A percentile compares a stretch with the other conserved stretches of the same genome.
phyloP scores from a whole-genome alignment of 2,329 filamentous ascomycete genomes.

The Talaromyces sp. region DNA sequence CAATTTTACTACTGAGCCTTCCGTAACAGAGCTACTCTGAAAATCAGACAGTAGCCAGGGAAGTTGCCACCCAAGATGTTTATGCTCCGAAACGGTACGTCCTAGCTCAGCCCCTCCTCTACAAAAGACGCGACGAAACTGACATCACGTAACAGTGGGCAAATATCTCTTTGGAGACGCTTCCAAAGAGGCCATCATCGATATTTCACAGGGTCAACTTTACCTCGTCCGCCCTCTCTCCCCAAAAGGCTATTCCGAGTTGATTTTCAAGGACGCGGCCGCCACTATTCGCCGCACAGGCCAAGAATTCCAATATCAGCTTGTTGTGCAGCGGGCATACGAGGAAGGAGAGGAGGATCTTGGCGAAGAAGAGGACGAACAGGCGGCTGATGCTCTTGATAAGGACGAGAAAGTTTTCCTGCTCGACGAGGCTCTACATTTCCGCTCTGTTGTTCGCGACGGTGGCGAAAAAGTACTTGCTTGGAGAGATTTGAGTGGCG shows the following conservation, averaged over 20 bases:
- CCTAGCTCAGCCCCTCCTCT: slow-evolving; percentile 17
- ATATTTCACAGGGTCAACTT: slow-evolving; percentile 91
- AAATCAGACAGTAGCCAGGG: slow-evolving; percentile 8
- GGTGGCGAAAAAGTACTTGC: slow-evolving; percentile 81
- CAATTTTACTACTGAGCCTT: neutral
- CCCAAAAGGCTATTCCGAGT: slow-evolving; percentile 95
- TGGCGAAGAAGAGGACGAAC: slow-evolving; percentile 82
- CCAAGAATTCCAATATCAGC: slow-evolving; percentile 94
- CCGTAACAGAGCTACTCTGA: neutral
- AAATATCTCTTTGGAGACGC: slow-evolving; percentile 88
- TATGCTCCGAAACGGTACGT: slow-evolving; percentile 53
- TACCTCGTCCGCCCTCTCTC: slow-evolving; percentile 94
- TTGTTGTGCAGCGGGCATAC: slow-evolving; percentile 92
- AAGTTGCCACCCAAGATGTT: slow-evolving; percentile 42
- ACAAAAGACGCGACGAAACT: neutral
- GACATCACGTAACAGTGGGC: slow-evolving; percentile 55
- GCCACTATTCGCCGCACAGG: slow-evolving; percentile 88
- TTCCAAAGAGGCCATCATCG: slow-evolving; percentile 87
- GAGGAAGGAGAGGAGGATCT: slow-evolving; percentile 96
- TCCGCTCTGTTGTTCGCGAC: slow-evolving; percentile 76
- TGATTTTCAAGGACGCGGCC: slow-evolving; percentile 96
- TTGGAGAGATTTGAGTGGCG: slow-evolving; percentile 91
- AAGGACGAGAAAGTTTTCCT: slow-evolving; percentile 97
- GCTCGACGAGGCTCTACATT: slow-evolving; percentile 85
- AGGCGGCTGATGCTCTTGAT: slow-evolving; percentile 75